Evolutionary conservation across 1,284 basidiomycete genomes (phyloP), one percentile per base, ranked within the genome.

Genomic region (Ceratobasidium sp.): DNA sequence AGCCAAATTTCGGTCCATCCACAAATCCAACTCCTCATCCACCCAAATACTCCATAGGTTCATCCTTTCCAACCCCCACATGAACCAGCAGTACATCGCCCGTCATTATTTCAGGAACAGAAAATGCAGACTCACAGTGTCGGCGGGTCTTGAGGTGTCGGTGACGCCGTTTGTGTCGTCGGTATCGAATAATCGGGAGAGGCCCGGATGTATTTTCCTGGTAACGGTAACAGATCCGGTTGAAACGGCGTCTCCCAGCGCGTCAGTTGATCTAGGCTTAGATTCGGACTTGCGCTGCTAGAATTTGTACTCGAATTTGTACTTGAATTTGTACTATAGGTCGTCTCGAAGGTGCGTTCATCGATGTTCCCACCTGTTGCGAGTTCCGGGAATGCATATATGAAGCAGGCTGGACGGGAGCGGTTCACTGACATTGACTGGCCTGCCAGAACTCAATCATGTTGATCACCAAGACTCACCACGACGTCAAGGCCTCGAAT

Each of bases 391-490:
- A 38, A 18, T 13, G 64, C 46, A 67, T 67, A 67, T 67, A 64
- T 64, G 46, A 16, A 16, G 30, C 1, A 1, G 32, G 18, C 11
- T 9, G 11, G 4, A 16, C 28, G n/a, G 35, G 14, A n/a, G 38
- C 62, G 71, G 72, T n/a, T 43, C 16, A 5, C 6, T 44, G 18
- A 47, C 32, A 1, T 44, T 18, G 26, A 67, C 5, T 55, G 38
- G 35, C 74, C 49, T 11, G 30, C 62, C 38, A 32, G n/a, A 21
- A 38, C 43, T 30, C 23, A 30, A 74, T 63, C 57, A 94, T 96
- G 95, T 85, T 96, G 75, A 89, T 96, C 85, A 88, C 87, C 75
- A 92, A 91, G 77, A 89, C 89, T 9, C 88, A 88, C 81, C 84
- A 91, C 78, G 94, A 96, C 79, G 81, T 96, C 2, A 77, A 81